A percentile compares a stretch with the other conserved stretches of the same genome.
Conservation (phyloP, 257 asterid species). For the Fraxinus anomala region DNA sequence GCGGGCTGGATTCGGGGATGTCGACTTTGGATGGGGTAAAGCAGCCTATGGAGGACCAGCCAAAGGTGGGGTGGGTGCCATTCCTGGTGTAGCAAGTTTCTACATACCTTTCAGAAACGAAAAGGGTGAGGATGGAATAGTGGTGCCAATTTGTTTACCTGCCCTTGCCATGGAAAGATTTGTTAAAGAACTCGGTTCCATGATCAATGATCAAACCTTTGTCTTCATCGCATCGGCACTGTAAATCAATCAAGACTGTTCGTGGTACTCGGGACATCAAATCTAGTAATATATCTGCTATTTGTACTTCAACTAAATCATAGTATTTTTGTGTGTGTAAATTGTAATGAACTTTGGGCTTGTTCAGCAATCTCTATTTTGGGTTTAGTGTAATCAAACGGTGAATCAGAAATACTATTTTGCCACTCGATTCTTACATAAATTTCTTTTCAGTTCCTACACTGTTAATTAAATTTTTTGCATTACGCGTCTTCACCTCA, state of each 20-base stretch:
- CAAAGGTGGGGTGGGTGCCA: conserved; percentile 52
- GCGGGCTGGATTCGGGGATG: conserved; percentile 44
- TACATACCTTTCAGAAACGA: conserved; percentile 41
- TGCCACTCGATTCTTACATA: no score
- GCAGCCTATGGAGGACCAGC: conserved; percentile 60
- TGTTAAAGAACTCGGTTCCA: conserved; percentile 39
- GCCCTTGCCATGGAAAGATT: conserved; percentile 58
- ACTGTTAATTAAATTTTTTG: not conserved
- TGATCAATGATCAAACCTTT: conserved; percentile 23
- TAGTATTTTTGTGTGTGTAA: not conserved
- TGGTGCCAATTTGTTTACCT: conserved; percentile 57
- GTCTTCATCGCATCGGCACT: conserved; percentile 38
- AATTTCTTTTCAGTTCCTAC: no score
- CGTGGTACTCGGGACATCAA: not conserved
- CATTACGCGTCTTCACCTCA: no score
- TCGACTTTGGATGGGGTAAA: conserved; percentile 74
- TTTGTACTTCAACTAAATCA: not conserved
- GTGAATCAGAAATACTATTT: not conserved
- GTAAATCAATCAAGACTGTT: conserved; percentile 13
- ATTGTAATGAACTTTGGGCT: not conserved
- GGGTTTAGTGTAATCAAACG: not conserved
- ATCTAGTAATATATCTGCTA: not conserved
- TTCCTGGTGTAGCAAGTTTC: conserved; percentile 55
- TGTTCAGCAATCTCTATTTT: not conserved
- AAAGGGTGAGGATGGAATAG: conserved; percentile 56